Evolutionary conservation across 1,284 basidiomycete species (phyloP).

Genomic region (Fomitiporia mediterranea): DNA sequence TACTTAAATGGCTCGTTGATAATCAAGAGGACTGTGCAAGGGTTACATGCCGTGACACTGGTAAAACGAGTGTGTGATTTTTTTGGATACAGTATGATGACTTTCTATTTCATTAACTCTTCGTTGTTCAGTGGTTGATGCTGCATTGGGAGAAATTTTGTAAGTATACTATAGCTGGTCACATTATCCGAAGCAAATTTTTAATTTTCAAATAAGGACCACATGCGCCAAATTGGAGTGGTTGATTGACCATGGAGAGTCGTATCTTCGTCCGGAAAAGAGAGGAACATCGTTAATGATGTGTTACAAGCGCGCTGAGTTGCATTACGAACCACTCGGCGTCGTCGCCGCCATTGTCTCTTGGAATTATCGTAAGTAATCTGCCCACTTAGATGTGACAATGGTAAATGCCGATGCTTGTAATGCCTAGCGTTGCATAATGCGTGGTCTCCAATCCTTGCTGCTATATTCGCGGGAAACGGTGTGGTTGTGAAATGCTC

Average conservation of each 20-base stretch:
- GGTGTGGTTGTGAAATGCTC: conserved; percentile 90
- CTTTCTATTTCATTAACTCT: conserved; percentile 3
- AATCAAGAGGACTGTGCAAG: conserved; percentile 83
- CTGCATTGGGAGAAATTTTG: conserved; percentile 84
- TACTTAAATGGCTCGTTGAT: conserved; percentile 87
- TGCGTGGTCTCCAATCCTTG: conserved; percentile 88
- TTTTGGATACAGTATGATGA: neutral
- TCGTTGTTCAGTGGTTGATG: conserved; percentile 85
- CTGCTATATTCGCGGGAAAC: conserved; percentile 88
- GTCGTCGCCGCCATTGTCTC: conserved; percentile 91
- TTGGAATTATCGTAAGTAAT: conserved; percentile 82
- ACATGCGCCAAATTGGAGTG: conserved; percentile 88
- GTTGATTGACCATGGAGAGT: conserved; percentile 80
- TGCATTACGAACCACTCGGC: conserved; percentile 91
- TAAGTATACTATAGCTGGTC: conserved; percentile 4
- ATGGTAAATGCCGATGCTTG: neutral
- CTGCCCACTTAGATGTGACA: neutral
- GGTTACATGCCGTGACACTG: conserved; percentile 92
- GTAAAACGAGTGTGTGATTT: conserved; percentile 75
- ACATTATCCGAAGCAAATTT: neutral
- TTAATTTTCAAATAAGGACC: conserved; percentile 41
- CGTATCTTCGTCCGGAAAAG: conserved; percentile 63
- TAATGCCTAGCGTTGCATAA: conserved; percentile 93
- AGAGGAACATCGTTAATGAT: conserved; percentile 74
- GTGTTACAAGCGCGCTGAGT: conserved; percentile 79